Conservation (phyloP, 306 rosid genomes). For the Cotoneaster glaucophyllus region DNA sequence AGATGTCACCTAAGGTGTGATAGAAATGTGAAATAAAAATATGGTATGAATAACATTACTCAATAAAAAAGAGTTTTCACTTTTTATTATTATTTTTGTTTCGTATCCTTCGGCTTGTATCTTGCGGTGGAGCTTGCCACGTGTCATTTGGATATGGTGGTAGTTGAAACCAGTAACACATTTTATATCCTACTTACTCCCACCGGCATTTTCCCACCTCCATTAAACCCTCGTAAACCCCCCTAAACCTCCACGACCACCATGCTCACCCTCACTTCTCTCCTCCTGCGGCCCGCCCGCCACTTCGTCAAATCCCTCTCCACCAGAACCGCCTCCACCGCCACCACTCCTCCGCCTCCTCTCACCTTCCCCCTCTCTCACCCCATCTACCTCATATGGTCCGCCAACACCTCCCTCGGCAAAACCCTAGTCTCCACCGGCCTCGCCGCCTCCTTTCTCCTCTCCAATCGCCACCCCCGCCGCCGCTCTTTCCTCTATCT, state of each 20-base stretch:
- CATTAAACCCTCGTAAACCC: neutral
- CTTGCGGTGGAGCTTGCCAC: neutral
- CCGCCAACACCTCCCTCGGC: conserved; percentile 83
- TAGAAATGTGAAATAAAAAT: no score
- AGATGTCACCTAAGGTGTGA: no score
- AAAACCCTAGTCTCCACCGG: conserved; percentile 95
- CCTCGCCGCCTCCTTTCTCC: conserved; percentile 58
- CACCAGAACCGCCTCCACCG: conserved; percentile 1
- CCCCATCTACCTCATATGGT: conserved; percentile 82
- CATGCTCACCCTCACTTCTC: conserved; percentile 5
- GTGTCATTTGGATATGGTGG: neutral
- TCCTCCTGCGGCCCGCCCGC: neutral
- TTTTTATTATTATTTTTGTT: neutral
- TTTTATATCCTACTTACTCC: neutral
- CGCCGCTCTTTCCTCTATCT: conserved; percentile 53
- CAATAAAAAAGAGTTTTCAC: no score
- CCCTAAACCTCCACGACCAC: neutral
- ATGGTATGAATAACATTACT: no score
- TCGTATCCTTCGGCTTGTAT: neutral
- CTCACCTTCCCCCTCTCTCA: conserved; percentile 52
- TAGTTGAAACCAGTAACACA: neutral
- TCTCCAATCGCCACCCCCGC: conserved; percentile 9
- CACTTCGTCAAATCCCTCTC: conserved; percentile 6
- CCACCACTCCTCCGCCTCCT: conserved; percentile 11
- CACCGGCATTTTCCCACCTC: no score